These are phyloP conservation scores for Ganoderma boninense DNA, from an alignment of 1,284 basidiomycete species.

Conservation along the genomic window DNA sequence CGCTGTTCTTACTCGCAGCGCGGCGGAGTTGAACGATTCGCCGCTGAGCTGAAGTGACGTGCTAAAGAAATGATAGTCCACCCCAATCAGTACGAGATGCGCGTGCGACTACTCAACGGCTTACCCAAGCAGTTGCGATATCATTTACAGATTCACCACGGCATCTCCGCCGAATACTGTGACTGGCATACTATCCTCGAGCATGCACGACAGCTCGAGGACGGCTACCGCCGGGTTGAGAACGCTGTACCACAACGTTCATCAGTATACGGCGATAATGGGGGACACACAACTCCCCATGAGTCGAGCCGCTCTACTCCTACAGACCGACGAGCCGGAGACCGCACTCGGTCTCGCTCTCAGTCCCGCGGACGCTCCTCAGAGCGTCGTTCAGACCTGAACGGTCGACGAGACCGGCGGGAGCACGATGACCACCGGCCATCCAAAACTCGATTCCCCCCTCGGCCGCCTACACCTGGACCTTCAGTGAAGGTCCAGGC, in stretches of 20 bases:
- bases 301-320: too few relatives aligned
- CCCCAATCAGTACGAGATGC: slow-evolving; percentile 6
- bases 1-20: not conserved
- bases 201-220: slow-evolving; percentile 10
- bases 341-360: too few relatives aligned
- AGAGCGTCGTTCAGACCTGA: too few relatives aligned
- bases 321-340: too few relatives aligned
- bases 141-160: not conserved
- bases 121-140: not conserved
- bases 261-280: not conserved
- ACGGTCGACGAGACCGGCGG: not conserved
- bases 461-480: not conserved
- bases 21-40: not conserved
- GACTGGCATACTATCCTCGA: slow-evolving; percentile 4
- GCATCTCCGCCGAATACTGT: slow-evolving; percentile 6
- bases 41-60: not conserved
- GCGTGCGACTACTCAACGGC: not conserved
- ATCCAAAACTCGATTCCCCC: not conserved
- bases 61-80: slow-evolving; percentile 12
- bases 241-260: too few relatives aligned
- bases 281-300: too few relatives aligned
- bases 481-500: too few relatives aligned
- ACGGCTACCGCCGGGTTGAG: not conserved
- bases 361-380: too few relatives aligned
- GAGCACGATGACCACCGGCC: too few relatives aligned